These are phyloP conservation scores for Rhipidocladum racemiflorum DNA, from an alignment of 176 grass and related monocot species.

Conservation along the genomic window DNA sequence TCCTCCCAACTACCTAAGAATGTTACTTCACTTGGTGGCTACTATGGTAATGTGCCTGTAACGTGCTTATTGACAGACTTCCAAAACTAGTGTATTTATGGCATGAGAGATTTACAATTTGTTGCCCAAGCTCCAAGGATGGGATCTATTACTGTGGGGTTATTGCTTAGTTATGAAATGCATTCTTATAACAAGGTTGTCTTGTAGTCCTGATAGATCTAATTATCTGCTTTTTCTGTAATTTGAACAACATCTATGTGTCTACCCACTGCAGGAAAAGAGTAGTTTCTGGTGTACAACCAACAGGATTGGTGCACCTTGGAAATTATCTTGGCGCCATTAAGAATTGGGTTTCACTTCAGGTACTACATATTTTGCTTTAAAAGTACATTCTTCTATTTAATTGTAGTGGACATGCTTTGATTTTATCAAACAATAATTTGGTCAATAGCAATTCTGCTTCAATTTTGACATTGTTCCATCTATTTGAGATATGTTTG, in stretches of 20 bases:
- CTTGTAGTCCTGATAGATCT: constrained; percentile 1
- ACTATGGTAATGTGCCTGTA: not conserved
- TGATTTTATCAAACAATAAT: not conserved
- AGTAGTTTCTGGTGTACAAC: constrained; percentile 96
- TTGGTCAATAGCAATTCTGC: not conserved
- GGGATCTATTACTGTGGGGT: not conserved
- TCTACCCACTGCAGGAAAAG: constrained; percentile 66
- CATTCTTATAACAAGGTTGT: not conserved
- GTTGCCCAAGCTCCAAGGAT: not conserved
- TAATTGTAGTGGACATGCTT: constrained; percentile 2
- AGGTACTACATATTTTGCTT: constrained; percentile 45
- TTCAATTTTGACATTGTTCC: constrained; percentile 7
- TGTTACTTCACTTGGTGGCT: not conserved
- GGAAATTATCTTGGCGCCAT: constrained; percentile 98
- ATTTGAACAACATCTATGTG: constrained; percentile 6
- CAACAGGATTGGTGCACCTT: constrained; percentile 93
- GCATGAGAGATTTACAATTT: not conserved
- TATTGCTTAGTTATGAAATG: constrained; percentile 7
- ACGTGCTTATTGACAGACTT: not conserved
- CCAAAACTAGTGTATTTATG: not conserved
- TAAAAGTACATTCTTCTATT: not conserved
- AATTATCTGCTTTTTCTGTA: constrained; percentile 10
- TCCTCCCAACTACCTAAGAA: not conserved
- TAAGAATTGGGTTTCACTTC: constrained; percentile 95
- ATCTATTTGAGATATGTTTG: constrained; percentile 10